These are phyloP conservation scores for Closterium sp. DNA, from an alignment of 139 green algal species.

Conservation along the genomic window DNA sequence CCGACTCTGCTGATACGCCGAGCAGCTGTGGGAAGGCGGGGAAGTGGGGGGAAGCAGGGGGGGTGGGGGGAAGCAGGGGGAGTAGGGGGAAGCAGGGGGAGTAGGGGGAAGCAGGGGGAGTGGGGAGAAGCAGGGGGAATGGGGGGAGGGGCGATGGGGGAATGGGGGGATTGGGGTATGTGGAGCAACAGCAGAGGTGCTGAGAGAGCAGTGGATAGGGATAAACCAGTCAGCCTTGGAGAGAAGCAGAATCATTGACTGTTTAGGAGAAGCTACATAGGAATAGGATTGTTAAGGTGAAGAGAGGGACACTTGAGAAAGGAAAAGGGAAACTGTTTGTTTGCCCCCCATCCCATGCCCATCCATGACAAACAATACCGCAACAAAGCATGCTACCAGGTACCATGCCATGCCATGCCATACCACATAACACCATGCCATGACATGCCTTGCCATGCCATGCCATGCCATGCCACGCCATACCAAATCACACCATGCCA, in stretches of 20 bases:
- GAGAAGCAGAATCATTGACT: not conserved
- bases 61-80: no score
- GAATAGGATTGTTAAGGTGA: not conserved
- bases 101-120: not conserved
- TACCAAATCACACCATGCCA: not conserved
- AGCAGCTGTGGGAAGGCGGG: not conserved
- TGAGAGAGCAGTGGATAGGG: not conserved
- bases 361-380: not conserved
- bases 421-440: not conserved
- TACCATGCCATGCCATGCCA: slow-evolving; percentile 18
- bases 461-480: slow-evolving; percentile 10
- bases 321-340: not conserved
- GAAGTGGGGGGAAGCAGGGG: not conserved
- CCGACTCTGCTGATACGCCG: not conserved
- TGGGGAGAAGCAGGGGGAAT: not conserved
- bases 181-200: no score
- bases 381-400: no score
- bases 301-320: not conserved
- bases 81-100: not conserved
- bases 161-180: no score
- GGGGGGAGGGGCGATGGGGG: no score
- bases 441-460: slow-evolving; percentile 14
- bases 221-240: no score
- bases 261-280: not conserved
- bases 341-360: not conserved